Base-by-base conservation (phyloP, 495 filamentous ascomycete species). In the Neurospora sp. region DNA sequence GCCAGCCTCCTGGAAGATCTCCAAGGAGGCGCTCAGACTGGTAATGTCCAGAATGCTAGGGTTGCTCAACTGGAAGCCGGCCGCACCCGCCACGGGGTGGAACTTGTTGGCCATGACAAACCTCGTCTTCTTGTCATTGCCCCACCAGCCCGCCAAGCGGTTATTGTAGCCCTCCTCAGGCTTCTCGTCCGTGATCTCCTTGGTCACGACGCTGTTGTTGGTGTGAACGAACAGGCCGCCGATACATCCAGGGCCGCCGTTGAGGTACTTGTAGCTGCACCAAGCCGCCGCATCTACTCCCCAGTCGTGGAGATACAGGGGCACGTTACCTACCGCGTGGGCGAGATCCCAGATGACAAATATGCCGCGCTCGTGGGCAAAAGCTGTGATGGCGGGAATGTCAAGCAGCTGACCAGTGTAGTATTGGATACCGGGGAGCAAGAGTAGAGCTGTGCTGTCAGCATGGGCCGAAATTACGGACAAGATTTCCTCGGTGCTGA, bases 231-330 rank as follows among this genome's bases (percentile, higher is more conserved):
- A 99, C 27, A 94, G 79, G 7, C 92, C 94, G 22, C 88, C 94
- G 77, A 97, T 97, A 38, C 89, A 88, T 39, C 96, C 96, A 1
- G 96, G 95, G 0, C 96, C 96, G 70, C 89, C 88, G 78, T 97
- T 98, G 72, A 99, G 86, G 79, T 99, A 99, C 82, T 99, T 99
- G 85, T 99, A 99, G 69, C 87, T 92, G 81, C 96, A 99, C 96
- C 96, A 99, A n/a, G 86, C 92, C 4, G 96, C 94, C 72, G 96
- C 96, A 81, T 99, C 96, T 38, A 98, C 94, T 71, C 94, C 88
- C 96, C 96, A 98, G 77, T 93, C 91, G 80, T 97, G 93, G 35
- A 99, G 87, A 31, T 85, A 81, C 16, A 98, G 83, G 12, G 90
- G 88, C 5, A 98, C 93, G 81, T 99, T 99, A 39, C 96, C 96